phyloP scores from a whole-genome alignment of 805 yeast genomes.

The Candida krabiensis region DNA sequence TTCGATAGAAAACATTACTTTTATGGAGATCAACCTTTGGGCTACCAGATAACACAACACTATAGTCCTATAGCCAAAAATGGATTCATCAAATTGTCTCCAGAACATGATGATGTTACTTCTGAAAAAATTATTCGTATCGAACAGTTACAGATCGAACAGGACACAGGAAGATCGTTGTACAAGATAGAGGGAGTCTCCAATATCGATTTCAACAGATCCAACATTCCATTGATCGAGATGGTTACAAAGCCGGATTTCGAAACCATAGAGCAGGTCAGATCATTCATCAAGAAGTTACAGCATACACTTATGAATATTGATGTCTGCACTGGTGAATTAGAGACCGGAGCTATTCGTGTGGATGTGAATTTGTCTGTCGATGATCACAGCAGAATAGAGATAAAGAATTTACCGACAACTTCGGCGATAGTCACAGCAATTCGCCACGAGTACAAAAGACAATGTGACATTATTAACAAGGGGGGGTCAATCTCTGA shows the following conservation, averaged over 20 bases:
- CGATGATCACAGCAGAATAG: slow-evolving; percentile 70
- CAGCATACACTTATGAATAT: slow-evolving; percentile 69
- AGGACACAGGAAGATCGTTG: slow-evolving; percentile 85
- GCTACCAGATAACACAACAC: slow-evolving; percentile 93
- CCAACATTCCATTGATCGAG: slow-evolving; percentile 85
- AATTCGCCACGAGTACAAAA: slow-evolving; percentile 63
- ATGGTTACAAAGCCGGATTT: slow-evolving; percentile 91
- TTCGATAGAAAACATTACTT: slow-evolving; percentile 96
- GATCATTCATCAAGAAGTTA: slow-evolving; percentile 76
- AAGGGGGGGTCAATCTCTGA: slow-evolving; percentile 24
- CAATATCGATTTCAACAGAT: slow-evolving; percentile 76
- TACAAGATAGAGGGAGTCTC: slow-evolving; percentile 45
- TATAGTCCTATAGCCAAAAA: slow-evolving; percentile 73
- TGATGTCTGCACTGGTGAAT: slow-evolving; percentile 81
- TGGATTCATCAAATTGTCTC: slow-evolving; percentile 55
- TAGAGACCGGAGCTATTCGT: slow-evolving; percentile 93
- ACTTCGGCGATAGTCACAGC: slow-evolving; percentile 80
- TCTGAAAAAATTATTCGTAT: slow-evolving; percentile 54
- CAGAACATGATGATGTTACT: slow-evolving; percentile 51
- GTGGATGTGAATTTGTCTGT: slow-evolving; percentile 94
- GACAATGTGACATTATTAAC: slow-evolving; percentile 60
- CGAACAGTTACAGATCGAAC: slow-evolving; percentile 87
- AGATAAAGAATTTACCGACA: slow-evolving; percentile 85
- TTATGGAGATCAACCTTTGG: slow-evolving; percentile 94
- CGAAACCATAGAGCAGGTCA: slow-evolving; percentile 61